A percentile compares a stretch with the other conserved stretches of the same genome.
These are phyloP conservation scores for Colletotrichum ledebouriae DNA, from an alignment of 2,329 filamentous ascomycete species.

Conservation along the genomic window DNA sequence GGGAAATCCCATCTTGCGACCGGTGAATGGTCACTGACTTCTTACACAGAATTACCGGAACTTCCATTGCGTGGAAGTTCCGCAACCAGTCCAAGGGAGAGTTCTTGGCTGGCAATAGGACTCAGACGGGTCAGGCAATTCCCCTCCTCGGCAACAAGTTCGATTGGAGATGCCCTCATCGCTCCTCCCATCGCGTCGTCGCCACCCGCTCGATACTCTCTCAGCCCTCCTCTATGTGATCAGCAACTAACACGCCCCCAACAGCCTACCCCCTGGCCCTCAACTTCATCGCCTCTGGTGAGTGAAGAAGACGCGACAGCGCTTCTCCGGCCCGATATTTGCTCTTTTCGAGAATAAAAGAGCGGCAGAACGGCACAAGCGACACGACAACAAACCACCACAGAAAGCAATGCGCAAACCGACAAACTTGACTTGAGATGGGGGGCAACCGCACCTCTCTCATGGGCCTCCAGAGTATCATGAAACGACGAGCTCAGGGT, in stretches of 20 bases:
- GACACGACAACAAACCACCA: not conserved
- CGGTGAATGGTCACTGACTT: not conserved
- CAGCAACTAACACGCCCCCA: slow-evolving; percentile 47
- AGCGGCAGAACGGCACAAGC: slow-evolving; percentile 39
- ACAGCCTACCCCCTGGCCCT: slow-evolving; percentile 83
- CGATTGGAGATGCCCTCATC: no score
- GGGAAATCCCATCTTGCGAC: not conserved
- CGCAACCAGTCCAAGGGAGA: slow-evolving; percentile 76
- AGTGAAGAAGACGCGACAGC: slow-evolving; percentile 66
- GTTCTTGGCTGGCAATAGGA: slow-evolving; percentile 82
- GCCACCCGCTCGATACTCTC: not conserved
- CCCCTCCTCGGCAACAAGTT: not conserved
- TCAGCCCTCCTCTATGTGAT: not conserved
- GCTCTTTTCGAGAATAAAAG: slow-evolving; percentile 22
- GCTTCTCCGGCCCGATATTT: slow-evolving; percentile 31
- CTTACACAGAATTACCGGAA: slow-evolving; percentile 71
- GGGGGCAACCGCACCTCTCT: not conserved
- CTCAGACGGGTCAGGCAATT: slow-evolving; percentile 80
- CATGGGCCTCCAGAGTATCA: slow-evolving; percentile 10
- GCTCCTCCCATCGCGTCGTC: not conserved
- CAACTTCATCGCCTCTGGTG: slow-evolving; percentile 93
- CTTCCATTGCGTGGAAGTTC: slow-evolving; percentile 68
- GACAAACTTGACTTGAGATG: slow-evolving; percentile 15
- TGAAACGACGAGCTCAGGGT: slow-evolving; percentile 41
- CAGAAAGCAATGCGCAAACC: slow-evolving; percentile 48